Conservation (phyloP, 2,329 filamentous ascomycete genomes). For the Penicillium sp. region DNA sequence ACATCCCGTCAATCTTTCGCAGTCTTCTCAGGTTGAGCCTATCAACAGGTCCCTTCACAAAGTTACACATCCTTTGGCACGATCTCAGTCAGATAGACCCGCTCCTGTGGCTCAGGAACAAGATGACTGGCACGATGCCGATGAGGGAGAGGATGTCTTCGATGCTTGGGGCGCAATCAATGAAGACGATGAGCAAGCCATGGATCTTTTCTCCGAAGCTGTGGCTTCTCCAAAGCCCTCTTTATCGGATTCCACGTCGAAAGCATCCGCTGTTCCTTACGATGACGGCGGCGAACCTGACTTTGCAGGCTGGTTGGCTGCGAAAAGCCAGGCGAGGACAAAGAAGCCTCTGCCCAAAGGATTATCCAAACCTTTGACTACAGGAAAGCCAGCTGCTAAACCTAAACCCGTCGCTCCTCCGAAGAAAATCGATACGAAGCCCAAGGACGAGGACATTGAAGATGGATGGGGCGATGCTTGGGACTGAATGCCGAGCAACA, state of each 20-base stretch:
- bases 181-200: conserved; percentile 45
- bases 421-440: conserved; percentile 66
- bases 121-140: conserved; percentile 42
- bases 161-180: conserved; percentile 70
- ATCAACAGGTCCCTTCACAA: conserved; percentile 22
- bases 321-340: conserved; percentile 69
- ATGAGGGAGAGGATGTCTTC: conserved; percentile 56
- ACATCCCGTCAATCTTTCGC: conserved; percentile 31
- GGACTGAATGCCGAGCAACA: conserved; percentile 30
- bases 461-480: conserved; percentile 47
- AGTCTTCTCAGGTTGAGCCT: conserved; percentile 19
- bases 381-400: conserved; percentile 40
- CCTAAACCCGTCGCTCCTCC: conserved; percentile 44
- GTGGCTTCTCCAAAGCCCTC: conserved; percentile 21
- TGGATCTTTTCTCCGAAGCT: conserved; percentile 35
- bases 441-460: conserved; percentile 41
- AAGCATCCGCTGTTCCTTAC: conserved; percentile 50
- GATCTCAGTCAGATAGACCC: conserved; percentile 38
- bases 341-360: conserved; percentile 78
- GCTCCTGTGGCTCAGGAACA: conserved; percentile 43
- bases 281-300: conserved; percentile 87
- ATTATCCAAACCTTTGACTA: conserved; percentile 54
- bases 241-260: conserved; percentile 25
- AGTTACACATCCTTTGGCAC: conserved; percentile 26
- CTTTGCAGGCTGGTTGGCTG: conserved; percentile 90